phyloP scores from a whole-genome alignment of 805 yeast genomes.

The Wickerhamomyces bovis region DNA sequence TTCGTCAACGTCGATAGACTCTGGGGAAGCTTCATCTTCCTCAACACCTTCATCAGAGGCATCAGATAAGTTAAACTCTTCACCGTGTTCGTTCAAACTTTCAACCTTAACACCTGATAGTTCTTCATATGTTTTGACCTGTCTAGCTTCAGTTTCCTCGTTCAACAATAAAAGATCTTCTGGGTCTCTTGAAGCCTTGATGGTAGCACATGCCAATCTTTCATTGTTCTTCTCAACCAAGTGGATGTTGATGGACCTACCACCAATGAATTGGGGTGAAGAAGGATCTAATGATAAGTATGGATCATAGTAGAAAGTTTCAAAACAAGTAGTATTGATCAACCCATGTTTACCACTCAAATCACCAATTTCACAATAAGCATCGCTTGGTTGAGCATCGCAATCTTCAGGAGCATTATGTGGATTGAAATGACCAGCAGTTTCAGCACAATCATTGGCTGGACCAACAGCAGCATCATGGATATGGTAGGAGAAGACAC shows the following conservation, averaged over 20 bases:
- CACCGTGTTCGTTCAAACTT: neutral
- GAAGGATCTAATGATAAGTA: constrained; percentile 54
- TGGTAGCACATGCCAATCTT: constrained; percentile 59
- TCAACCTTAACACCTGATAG: constrained; percentile 15
- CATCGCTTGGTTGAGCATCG: constrained; percentile 43
- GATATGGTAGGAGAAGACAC: constrained; percentile 66
- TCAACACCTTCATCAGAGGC: neutral
- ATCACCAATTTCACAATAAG: constrained; percentile 66
- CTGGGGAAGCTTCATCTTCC: constrained; percentile 1
- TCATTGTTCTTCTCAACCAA: constrained; percentile 40
- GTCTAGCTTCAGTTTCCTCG: constrained; percentile 21
- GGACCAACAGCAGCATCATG: constrained; percentile 52
- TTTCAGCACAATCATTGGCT: constrained; percentile 45
- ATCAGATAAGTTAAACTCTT: neutral
- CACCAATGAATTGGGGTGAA: constrained; percentile 54
- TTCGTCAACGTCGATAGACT: neutral
- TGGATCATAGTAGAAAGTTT: constrained; percentile 56
- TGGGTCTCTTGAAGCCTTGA: constrained; percentile 26
- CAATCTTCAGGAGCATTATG: constrained; percentile 50
- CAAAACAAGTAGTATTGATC: constrained; percentile 65
- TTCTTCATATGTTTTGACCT: constrained; percentile 21
- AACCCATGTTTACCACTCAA: constrained; percentile 74
- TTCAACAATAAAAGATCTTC: constrained; percentile 24
- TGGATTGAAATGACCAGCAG: constrained; percentile 60
- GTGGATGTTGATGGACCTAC: constrained; percentile 51